Conservation (phyloP, 495 filamentous ascomycete genomes). For the Penicillium canescens region DNA sequence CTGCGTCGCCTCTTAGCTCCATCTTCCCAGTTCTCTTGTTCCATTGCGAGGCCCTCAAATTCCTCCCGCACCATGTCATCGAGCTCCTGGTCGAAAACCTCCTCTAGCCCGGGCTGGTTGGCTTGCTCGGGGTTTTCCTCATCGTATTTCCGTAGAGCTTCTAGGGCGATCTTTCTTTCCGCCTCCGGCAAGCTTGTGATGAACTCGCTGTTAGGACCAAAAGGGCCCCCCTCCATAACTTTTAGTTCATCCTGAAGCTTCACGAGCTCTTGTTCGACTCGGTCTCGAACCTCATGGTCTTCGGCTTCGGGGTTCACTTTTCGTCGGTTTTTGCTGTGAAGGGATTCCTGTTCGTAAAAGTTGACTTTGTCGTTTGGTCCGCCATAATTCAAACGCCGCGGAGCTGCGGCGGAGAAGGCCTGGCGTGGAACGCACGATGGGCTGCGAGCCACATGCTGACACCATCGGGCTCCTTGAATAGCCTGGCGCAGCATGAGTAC, state of each 20-base stretch:
- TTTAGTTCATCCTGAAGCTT: conserved; percentile 58
- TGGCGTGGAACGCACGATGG: conserved; percentile 29
- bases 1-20: conserved; percentile 20
- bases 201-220: conserved; percentile 42
- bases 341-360: conserved; percentile 45
- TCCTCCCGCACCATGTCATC: conserved; percentile 45
- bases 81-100: conserved; percentile 47
- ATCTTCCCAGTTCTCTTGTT: conserved; percentile 41
- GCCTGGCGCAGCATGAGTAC: conserved; percentile 51
- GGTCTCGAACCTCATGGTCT: conserved; percentile 43
- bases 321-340: conserved; percentile 33
- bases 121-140: conserved; percentile 28
- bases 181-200: conserved; percentile 41
- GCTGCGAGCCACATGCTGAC: conserved; percentile 41
- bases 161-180: conserved; percentile 40
- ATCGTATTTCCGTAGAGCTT: conserved; percentile 45
- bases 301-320: conserved; percentile 54
- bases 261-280: conserved; percentile 44
- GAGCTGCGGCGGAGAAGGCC: conserved; percentile 34
- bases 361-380: conserved; percentile 45
- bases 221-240: conserved; percentile 42
- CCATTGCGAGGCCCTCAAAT: conserved; percentile 39
- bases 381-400: conserved; percentile 37
- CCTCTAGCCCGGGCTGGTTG: conserved; percentile 26
- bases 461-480: conserved; percentile 47